Evolutionary conservation across 129 eudicot genomes (phyloP).

Genomic region (Glebionis coronaria): DNA sequence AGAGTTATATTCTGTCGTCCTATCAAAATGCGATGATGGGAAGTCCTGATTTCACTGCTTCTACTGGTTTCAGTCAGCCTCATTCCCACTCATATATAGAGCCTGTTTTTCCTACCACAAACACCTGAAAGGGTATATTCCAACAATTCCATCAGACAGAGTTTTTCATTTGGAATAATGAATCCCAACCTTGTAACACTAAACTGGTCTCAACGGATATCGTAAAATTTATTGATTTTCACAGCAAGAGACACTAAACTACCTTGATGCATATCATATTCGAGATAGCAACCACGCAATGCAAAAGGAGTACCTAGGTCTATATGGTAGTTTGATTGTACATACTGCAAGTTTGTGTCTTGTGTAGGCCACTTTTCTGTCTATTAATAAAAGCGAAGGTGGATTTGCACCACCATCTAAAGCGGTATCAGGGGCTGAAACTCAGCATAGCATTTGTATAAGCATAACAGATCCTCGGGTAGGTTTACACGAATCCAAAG

Average conservation of each 20-base stretch:
- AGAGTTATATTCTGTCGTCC: conserved; percentile 59
- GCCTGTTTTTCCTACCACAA: conserved; percentile 46
- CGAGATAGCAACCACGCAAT: conserved; percentile 28
- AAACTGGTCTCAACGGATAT: conserved; percentile 56
- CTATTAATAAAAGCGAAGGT: no score
- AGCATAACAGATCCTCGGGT: no score
- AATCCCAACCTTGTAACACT: conserved; percentile 39
- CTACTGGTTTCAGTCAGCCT: conserved; percentile 50
- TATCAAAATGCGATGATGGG: conserved; percentile 88
- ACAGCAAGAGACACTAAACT: no score
- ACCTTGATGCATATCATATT: background rate
- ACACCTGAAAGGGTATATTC: conserved; percentile 50
- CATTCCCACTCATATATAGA: conserved; percentile 53
- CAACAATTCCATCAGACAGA: conserved; percentile 31
- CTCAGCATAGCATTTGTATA: no score
- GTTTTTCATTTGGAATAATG: conserved; percentile 63
- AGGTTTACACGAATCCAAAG: no score
- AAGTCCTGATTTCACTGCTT: conserved; percentile 37
- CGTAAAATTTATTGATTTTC: no score
- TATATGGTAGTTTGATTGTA: conserved; percentile 30
- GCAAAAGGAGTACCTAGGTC: conserved; percentile 38
- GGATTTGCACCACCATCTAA: no score
- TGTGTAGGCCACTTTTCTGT: no score
- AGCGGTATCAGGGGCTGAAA: no score
- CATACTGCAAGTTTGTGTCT: conserved; percentile 1